Conservation (phyloP, 495 filamentous ascomycete species). For the Hypoxylon cercidicola region DNA sequence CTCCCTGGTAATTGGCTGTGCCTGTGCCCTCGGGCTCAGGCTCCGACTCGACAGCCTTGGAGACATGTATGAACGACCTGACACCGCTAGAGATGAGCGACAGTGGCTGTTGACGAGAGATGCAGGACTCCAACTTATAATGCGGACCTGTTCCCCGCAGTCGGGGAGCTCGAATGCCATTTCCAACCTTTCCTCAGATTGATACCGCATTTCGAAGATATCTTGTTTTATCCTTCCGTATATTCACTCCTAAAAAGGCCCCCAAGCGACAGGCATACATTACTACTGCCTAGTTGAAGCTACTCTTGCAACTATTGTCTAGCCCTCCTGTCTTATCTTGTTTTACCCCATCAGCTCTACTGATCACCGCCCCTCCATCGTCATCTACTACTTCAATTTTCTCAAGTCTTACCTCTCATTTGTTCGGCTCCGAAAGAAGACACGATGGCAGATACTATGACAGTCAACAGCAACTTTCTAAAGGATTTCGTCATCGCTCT, state of each 20-base stretch:
- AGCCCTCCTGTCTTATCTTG: background rate
- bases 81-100: background rate
- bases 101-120: constrained; percentile 6
- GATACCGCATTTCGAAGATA: background rate
- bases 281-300: background rate
- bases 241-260: background rate
- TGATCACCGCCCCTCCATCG: background rate
- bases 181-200: background rate
- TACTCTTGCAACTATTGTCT: too few species aligned
- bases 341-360: background rate
- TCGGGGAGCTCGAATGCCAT: too few species aligned
- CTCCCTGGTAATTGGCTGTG: background rate
- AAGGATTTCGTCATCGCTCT: constrained; percentile 31
- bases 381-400: background rate
- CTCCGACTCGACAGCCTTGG: constrained; percentile 14
- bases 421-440: background rate
- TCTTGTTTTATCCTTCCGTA: background rate
- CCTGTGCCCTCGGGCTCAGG: constrained; percentile 4
- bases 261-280: background rate
- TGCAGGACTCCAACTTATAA: constrained; percentile 3
- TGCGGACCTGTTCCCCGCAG: background rate
- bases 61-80: constrained; percentile 7
- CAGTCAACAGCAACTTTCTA: constrained; percentile 23
- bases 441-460: constrained; percentile 1
- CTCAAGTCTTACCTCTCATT: background rate